Conservation (phyloP, 2,329 filamentous ascomycete species). For the Beauveria sp. region DNA sequence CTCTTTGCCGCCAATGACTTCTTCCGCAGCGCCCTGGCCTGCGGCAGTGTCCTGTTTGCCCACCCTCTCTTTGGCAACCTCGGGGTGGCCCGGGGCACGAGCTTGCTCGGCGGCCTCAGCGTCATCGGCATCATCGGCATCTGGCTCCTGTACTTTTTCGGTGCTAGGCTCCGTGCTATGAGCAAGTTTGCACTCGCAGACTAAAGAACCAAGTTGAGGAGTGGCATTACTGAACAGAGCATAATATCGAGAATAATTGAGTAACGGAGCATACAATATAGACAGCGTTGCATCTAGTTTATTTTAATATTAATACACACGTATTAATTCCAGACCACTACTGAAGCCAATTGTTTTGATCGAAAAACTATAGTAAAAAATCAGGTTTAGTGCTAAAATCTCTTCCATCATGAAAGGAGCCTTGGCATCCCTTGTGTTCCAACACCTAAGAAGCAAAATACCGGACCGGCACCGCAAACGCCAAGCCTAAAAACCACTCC, state of each 20-base stretch:
- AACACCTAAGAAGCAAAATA: not conserved
- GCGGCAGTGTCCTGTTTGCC: constrained; percentile 51
- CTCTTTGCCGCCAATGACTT: constrained; percentile 56
- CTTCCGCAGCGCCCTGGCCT: constrained; percentile 49
- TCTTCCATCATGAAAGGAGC: not conserved
- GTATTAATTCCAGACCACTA: not conserved
- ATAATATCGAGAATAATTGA: not conserved
- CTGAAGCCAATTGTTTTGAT: not conserved
- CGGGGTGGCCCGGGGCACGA: constrained; percentile 50
- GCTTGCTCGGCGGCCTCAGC: constrained; percentile 47
- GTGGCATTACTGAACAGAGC: not conserved
- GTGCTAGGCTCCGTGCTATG: constrained; percentile 44
- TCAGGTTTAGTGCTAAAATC: not conserved
- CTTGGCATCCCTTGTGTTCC: not conserved
- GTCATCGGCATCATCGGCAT: constrained; percentile 51
- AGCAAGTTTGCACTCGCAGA: constrained; percentile 47
- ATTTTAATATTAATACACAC: not conserved
- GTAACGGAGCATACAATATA: not conserved
- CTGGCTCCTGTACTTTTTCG: constrained; percentile 50
- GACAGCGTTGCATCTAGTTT: not conserved
- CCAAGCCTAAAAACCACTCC: not conserved
- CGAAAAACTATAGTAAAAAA: not conserved
- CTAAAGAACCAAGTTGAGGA: constrained; percentile 1
- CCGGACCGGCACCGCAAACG: not conserved
- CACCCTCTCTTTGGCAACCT: constrained; percentile 52